Conservation (phyloP, 441 rosid species). For the Euphorbia schlechtendalii region DNA sequence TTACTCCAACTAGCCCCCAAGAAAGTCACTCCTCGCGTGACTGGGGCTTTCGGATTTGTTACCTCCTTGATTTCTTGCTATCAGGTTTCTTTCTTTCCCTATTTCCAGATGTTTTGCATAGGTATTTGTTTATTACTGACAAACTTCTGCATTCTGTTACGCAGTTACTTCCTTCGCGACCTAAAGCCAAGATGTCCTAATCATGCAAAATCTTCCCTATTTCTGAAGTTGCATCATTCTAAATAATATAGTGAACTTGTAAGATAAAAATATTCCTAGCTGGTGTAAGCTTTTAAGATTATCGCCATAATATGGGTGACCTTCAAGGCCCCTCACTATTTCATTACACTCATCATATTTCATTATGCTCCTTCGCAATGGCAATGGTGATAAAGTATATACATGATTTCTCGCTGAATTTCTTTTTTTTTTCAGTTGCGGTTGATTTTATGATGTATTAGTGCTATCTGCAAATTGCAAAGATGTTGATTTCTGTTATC, state of each 20-base stretch:
- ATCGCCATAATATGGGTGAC: slow-evolving; percentile 16
- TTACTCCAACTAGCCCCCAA: slow-evolving; percentile 85
- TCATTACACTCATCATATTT: slow-evolving; percentile 12
- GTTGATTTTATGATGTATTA: too few species aligned
- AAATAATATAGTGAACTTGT: slow-evolving; percentile 25
- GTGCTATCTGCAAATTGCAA: too few species aligned
- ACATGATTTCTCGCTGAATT: too few species aligned
- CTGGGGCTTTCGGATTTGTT: slow-evolving; percentile 79
- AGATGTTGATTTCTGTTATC: too few species aligned
- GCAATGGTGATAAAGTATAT: slow-evolving; percentile 4
- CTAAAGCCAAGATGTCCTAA: slow-evolving; percentile 68
- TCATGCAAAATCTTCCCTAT: slow-evolving; percentile 21
- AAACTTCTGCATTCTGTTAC: slow-evolving; percentile 20
- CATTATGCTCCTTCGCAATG: neutral
- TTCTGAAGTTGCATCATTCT: slow-evolving; percentile 16
- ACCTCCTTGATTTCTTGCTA: slow-evolving; percentile 90
- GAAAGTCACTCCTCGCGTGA: slow-evolving; percentile 85
- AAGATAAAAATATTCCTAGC: slow-evolving; percentile 16
- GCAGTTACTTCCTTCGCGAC: slow-evolving; percentile 78
- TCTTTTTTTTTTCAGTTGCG: too few species aligned
- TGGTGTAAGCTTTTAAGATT: slow-evolving; percentile 25
- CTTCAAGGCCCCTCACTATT: neutral
- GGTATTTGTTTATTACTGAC: slow-evolving; percentile 6
- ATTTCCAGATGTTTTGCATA: neutral
- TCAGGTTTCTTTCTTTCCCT: slow-evolving; percentile 45